Base-by-base conservation (phyloP, 2,329 filamentous ascomycete genomes). In the Colletotrichum lentis region DNA sequence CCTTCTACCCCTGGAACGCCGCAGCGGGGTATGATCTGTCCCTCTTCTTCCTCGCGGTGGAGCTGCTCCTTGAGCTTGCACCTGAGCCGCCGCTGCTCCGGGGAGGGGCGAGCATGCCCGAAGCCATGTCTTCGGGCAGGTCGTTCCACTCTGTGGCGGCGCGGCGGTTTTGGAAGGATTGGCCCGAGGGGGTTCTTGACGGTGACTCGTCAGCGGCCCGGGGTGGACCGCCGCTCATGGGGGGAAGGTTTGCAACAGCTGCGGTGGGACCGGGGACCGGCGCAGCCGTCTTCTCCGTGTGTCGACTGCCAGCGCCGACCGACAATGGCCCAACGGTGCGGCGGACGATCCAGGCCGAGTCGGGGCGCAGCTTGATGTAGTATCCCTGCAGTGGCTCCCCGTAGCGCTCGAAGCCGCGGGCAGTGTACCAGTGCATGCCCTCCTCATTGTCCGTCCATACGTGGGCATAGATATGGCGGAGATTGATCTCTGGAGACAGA, bases 401-500 rank as follows among this genome's bases (percentile, higher is more conserved):
- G 56, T 83, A 80, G 58, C 80, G 80, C 66, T 74, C 73, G 74
- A 91, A 91, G 3, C 87, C 86, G 11, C 86, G 82, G 27, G 81
- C 80, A 39, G 79, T 73, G 77, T 91, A 91, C 88, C 89, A 91
- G 65, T 80, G 80, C 69, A 90, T 77, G 0, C 84, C 89, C 22
- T 90, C 88, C 2, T 84, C 82, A 74, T 90, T 90, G 67, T 88
- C 83, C 12, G 88, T 88, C 89, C 89, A 91, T 18, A 91, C 89
- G 75, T 91, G 89, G 5, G 89, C 89, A 71, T 87, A 90, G 18
- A 89, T 79, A 50, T 80, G 73, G 43, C 72, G 72, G 41, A 83
- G 80, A 59, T 81, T 73, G 70, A 81, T 76, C 18, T 70, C 77
- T 4, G 78, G 78, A 12, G 77, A 76, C 14, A 73, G 70, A 10